These are phyloP conservation scores for Vaccinium vitisidaea DNA, from an alignment of 148 eudicot genomes.

Conservation along the genomic window DNA sequence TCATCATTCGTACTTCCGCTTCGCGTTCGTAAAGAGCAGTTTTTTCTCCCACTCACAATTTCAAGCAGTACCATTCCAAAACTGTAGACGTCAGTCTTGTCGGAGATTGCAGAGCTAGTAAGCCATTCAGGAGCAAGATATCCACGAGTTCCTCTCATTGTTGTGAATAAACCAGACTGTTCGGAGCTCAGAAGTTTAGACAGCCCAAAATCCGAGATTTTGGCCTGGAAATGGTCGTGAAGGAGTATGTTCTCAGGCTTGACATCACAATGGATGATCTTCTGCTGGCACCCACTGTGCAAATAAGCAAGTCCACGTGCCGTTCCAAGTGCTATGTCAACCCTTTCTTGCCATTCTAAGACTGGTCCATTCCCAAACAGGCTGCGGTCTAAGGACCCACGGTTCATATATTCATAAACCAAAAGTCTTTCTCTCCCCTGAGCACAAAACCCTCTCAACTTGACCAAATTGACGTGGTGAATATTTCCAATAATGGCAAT, in stretches of 20 bases:
- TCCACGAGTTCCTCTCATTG: slow-evolving; percentile 95
- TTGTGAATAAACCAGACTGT: slow-evolving; percentile 72
- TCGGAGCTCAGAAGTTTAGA: slow-evolving; percentile 71
- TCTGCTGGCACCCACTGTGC: slow-evolving; percentile 71
- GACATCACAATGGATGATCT: slow-evolving; percentile 84
- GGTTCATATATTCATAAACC: slow-evolving; percentile 89
- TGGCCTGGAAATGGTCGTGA: slow-evolving; percentile 56
- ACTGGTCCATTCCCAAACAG: slow-evolving; percentile 70
- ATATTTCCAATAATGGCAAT: slow-evolving; percentile 71
- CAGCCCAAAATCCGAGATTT: slow-evolving; percentile 84
- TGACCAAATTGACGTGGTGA: slow-evolving; percentile 80
- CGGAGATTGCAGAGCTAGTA: slow-evolving; percentile 74
- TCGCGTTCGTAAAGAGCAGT: slow-evolving; percentile 40
- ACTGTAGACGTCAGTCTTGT: slow-evolving; percentile 84
- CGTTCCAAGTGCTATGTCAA: slow-evolving; percentile 67
- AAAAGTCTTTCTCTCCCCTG: slow-evolving; percentile 61
- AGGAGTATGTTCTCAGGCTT: slow-evolving; percentile 89
- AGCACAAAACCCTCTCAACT: slow-evolving; percentile 74
- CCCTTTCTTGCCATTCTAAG: slow-evolving; percentile 85
- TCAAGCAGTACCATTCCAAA: slow-evolving; percentile 81
- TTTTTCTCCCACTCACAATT: slow-evolving; percentile 40
- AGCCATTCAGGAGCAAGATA: slow-evolving; percentile 99
- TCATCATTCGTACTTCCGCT: slow-evolving; percentile 47
- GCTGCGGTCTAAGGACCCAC: slow-evolving; percentile 67
- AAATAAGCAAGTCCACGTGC: slow-evolving; percentile 87